Conservation (phyloP, 1,284 basidiomycete genomes). For the Moesziomyces antarcticus region DNA sequence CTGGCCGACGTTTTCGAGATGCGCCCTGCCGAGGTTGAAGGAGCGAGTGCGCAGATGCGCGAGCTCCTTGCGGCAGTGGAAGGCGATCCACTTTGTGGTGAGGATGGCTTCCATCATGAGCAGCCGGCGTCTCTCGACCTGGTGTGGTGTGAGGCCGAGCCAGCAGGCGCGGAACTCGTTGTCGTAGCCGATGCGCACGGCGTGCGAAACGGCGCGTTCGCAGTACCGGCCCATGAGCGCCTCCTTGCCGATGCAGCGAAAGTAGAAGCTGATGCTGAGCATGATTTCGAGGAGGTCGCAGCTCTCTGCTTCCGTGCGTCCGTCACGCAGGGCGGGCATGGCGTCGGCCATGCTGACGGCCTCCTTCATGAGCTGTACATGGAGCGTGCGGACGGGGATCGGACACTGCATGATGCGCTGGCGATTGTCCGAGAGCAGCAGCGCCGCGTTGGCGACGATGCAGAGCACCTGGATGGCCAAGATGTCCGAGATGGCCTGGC, state of each 20-base stretch:
- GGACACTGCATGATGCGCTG: constrained; percentile 18
- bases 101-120: constrained; percentile 13
- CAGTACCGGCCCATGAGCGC: constrained; percentile 9
- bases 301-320: constrained; percentile 12
- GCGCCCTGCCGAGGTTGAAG: constrained; percentile 21
- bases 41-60: constrained; percentile 1
- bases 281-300: constrained; percentile 30
- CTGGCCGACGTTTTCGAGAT: constrained; percentile 11
- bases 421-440: constrained; percentile 30
- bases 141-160: constrained; percentile 14
- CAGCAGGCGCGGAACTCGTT: constrained; percentile 22
- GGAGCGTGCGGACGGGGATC: constrained; percentile 25
- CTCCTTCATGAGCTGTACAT: constrained; percentile 28
- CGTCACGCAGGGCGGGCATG: constrained; percentile 18
- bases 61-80: constrained; percentile 21
- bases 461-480: constrained; percentile 22
- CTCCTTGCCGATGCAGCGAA: constrained; percentile 27
- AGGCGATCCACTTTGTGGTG: constrained; percentile 22
- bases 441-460: constrained; percentile 13
- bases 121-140: constrained; percentile 23
- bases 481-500: constrained; percentile 28
- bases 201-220: constrained; percentile 18
- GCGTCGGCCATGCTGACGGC: constrained; percentile 19
- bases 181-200: constrained; percentile 18
- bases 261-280: constrained; percentile 29